Evolutionary conservation across 306 rosid genomes (phyloP).

Genomic region (Glycine latifolia): DNA sequence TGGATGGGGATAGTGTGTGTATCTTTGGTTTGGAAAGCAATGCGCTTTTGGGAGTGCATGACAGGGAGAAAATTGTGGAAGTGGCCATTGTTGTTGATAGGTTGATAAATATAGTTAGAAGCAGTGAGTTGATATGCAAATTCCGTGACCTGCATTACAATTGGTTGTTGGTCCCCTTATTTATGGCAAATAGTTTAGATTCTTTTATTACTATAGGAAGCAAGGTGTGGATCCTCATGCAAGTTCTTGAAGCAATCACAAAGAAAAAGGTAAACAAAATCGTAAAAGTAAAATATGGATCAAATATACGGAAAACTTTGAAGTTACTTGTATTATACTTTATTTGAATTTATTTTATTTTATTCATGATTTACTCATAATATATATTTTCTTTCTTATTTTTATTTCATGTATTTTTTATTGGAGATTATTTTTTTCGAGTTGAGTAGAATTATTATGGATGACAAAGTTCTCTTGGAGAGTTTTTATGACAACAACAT

Average conservation of each 20-base stretch:
- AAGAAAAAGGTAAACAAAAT: not conserved
- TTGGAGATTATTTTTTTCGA: too few relatives aligned
- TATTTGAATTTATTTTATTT: too few relatives aligned
- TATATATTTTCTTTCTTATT: too few relatives aligned
- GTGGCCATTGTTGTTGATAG: conserved; percentile 45
- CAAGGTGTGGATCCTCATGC: conserved; percentile 43
- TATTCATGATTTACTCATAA: not conserved
- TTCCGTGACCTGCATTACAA: not conserved
- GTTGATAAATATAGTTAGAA: not conserved
- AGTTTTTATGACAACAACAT: too few relatives aligned
- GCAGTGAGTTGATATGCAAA: not conserved
- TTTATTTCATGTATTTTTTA: too few relatives aligned
- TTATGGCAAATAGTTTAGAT: conserved; percentile 2
- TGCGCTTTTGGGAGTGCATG: conserved; percentile 45
- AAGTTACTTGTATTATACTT: not conserved
- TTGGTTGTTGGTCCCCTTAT: not conserved
- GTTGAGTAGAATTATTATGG: too few relatives aligned
- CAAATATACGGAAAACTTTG: not conserved
- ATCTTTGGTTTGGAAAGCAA: conserved; percentile 39
- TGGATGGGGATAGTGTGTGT: conserved; percentile 34
- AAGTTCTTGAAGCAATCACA: conserved; percentile 19
- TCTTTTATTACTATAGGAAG: not conserved
- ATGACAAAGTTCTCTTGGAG: too few relatives aligned
- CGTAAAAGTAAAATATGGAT: not conserved
- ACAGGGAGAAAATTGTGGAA: conserved; percentile 48